Evolutionary conservation across 2,329 filamentous ascomycete species (phyloP), one percentile per base, ranked within the genome.

Genomic region (Aspergillus fijiensis): DNA sequence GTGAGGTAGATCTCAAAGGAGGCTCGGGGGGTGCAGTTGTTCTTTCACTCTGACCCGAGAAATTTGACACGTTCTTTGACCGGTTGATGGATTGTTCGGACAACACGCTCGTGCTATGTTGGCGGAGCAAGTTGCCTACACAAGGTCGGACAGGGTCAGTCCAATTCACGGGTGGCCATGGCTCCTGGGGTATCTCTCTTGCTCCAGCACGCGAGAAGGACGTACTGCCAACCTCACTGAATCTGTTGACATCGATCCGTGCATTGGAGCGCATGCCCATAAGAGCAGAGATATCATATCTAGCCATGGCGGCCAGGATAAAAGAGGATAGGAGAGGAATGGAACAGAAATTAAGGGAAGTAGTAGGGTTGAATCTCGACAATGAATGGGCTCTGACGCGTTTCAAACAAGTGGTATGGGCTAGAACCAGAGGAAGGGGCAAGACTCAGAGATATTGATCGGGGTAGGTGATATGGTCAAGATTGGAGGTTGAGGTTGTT

Each of bases 211-310:
- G 14, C 39, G 16, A 19, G 39, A 19, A 45, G 16, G 33, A 31
- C 73, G 61, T 66, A 77, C 75, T 72, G 21, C 73, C 66, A 57
- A 68, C 60, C 25, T 67, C 65, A 65, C 61, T 69, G 58, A 67
- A 72, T 51, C 57, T 66, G 50, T 62, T 65, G 27, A 71, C 58
- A 23, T 72, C 66, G 50, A 72, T 67, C 50, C 62, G 60, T 16
- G 65, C 68, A 14, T 68, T 67, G 54, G 68, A 70, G 64, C 67
- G 66, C 55, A 78, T 64, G 39, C 70, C 71, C 69, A 78, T 64
- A 47, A 79, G 66, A 7, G 74, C 74, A 59, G 68, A 69, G 56
- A 77, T 70, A 48, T 72, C 72, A 65, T 79, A 79, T 63, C 66
- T 76, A 70, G 72, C 69, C 61, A 65, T 69, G 61, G n/a, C 61